A percentile compares a stretch with the other conserved stretches of the same genome.
Conservation (phyloP, 192 early-diverging fungal genomes). For the Radiomyces spectabilis region DNA sequence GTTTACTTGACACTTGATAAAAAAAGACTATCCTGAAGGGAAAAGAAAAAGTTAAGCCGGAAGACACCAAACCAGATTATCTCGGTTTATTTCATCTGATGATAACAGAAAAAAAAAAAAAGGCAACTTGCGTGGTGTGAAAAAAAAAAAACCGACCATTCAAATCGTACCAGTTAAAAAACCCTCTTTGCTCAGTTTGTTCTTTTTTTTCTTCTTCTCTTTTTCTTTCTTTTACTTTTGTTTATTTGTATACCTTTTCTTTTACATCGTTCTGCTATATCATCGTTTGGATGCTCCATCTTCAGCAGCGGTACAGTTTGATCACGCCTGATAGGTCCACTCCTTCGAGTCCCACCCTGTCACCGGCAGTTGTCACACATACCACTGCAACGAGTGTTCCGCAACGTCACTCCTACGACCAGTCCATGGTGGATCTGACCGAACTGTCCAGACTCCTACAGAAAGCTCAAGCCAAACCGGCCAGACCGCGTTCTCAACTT, state of each 20-base stretch:
- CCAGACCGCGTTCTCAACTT: constrained; percentile 15
- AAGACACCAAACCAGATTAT: too few species aligned
- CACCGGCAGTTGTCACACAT: constrained; percentile 18
- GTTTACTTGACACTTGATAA: too few species aligned
- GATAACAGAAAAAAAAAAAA: too few species aligned
- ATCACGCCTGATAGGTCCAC: constrained; percentile 24
- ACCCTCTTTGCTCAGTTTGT: constrained; percentile 1
- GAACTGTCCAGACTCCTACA: constrained; percentile 16
- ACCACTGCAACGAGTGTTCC: constrained; percentile 13
- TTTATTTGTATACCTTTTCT: constrained; percentile 4
- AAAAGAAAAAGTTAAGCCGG: too few species aligned
- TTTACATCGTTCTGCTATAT: background rate
- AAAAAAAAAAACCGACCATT: background rate
- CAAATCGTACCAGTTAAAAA: too few species aligned
- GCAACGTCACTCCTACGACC: background rate
- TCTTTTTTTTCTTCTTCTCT: constrained; percentile 5
- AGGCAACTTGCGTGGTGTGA: background rate
- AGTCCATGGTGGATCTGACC: constrained; percentile 4
- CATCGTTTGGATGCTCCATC: background rate
- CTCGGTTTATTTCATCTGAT: too few species aligned
- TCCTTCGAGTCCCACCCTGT: constrained; percentile 17
- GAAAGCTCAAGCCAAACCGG: background rate
- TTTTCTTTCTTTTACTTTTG: background rate
- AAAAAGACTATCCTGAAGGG: too few species aligned
- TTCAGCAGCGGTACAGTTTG: constrained; percentile 21